Evolutionary conservation across 495 filamentous ascomycete species (phyloP).

Genomic region (Arthonia radiata): DNA sequence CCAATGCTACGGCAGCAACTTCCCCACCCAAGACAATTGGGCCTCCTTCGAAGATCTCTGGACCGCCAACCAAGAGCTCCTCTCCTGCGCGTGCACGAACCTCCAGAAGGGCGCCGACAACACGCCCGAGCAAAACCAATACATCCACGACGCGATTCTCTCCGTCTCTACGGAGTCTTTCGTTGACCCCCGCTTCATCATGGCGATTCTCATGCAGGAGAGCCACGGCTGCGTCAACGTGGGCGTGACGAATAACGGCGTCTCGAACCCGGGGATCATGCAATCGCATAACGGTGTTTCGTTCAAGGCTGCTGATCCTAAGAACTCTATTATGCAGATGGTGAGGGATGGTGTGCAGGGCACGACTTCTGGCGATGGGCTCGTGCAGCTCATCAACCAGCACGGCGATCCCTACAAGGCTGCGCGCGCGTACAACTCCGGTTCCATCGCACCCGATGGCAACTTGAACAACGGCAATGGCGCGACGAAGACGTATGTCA

Average conservation of each 20-base stretch:
- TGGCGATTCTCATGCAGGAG: conserved; percentile 30
- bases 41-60: conserved; percentile 3
- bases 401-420: conserved; percentile 18
- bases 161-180: conserved; percentile 14
- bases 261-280: conserved; percentile 31
- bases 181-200: conserved; percentile 22
- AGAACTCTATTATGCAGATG: conserved; percentile 21
- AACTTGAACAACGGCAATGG: conserved; percentile 22
- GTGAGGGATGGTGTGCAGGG: conserved; percentile 21
- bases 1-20: conserved; percentile 1
- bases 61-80: conserved; percentile 3
- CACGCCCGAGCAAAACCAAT: conserved; percentile 10
- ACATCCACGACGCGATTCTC: conserved; percentile 18
- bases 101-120: too few species aligned
- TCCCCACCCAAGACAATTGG: conserved; percentile 2
- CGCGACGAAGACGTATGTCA: conserved; percentile 30
- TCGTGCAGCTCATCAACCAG: conserved; percentile 14
- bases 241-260: conserved; percentile 16
- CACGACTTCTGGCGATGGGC: conserved; percentile 18
- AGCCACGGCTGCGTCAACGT: conserved; percentile 27
- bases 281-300: conserved; percentile 23
- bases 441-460: conserved; percentile 19
- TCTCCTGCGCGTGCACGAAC: conserved; percentile 6
- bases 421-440: conserved; percentile 33
- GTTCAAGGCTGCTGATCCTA: conserved; percentile 20